Evolutionary conservation across 2,329 filamentous ascomycete species (phyloP), one percentile per base, ranked within the genome.

Genomic region (Aphanoascus verrucosus): DNA sequence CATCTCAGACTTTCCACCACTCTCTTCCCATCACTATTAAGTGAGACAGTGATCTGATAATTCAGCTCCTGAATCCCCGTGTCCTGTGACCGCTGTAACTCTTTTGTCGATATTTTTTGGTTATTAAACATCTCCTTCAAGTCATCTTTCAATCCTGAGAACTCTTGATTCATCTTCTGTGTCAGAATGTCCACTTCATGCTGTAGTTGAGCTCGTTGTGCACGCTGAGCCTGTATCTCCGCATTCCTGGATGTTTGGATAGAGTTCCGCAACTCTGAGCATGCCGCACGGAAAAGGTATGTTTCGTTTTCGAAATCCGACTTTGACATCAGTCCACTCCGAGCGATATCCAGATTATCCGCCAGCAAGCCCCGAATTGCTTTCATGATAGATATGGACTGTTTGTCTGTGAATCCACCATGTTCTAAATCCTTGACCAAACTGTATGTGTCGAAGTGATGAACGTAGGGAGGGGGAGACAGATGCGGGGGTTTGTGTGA

Each of bases 81-180:
- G 65, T 97, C 91, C 64, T 87, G 85, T 5, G 78, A 77, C 65
- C 89, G 84, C 70, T 96, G 89, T 67, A 96, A 87, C 68, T 91
- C 86, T 52, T 89, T 77, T 1, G 94, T 89, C 1, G 82, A 81
- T 86, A 97, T 94, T 67, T 91, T 93, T 42, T 94, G 82, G 66
- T 98, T 91, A 64, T 97, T 91, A 67, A 97, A 96, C 78, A 96
- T 85, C 54, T 88, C 91, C 66, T 90, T 88, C n/a, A 97, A 78
- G 53, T 90, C 88, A 65, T 98, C 91, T 62, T 88, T 93, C 55
- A 97, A 74, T 34, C 80, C 85, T 53, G 83, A 72, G 23, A 90
- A 76, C 66, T 97, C 90, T 69, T 96, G 90, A 34, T 83, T 86
- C 55, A 96, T 75, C 46, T 84, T 80, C 72, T 97, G 93, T 53